Evolutionary conservation across 768 basidiomycete genomes (phyloP), one percentile per base, ranked within the genome.

Genomic region (Crepidotus variabilis): DNA sequence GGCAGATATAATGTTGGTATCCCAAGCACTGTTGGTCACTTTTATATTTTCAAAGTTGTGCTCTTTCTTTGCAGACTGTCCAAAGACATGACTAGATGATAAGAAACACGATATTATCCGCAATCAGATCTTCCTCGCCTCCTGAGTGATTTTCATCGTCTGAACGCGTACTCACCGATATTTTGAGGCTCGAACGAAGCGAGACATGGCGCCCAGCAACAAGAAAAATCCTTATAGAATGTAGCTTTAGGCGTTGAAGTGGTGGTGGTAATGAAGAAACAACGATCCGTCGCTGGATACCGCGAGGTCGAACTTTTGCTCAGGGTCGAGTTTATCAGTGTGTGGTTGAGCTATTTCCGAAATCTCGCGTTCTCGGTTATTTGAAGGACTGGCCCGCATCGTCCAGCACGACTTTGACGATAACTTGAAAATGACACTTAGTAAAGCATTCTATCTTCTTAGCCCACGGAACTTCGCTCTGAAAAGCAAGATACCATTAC

Each of bases 21-120:
- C 96, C 94, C 93, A 98, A 8, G 96, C 94, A 62, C 85, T 92
- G 71, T 84, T 87, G 50, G 91, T 88, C 16, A 93, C 80, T 70
- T 94, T 94, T 62, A 93, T 76, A 60, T 93, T 94, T 68, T 94
- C 91, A 59, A 87, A 71, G 20, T 82, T 75, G 62, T 90, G 78
- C 69, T 93, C 90, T 68, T 91, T 93, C 78, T 94, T 96, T 34
- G 87, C 81, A 60, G 85, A 72, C 63, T 94, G 90, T 32, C 92
- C 94, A 69, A 90, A 98, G 69, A 96, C 93, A 72, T 98, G 95
- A 62, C 92, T 94, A 65, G 36, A 47, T 24, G 28, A 55, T 53
- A 51, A 43, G 35, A 32, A 20, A 43, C 32, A 50, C 22, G 39
- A 43, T 51, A 36, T 51, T 20, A 63, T 46, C 48, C 53, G 50